Percentiles rank a stretch among this genome's conserved stretches.
phyloP scores from a whole-genome alignment of 2,329 filamentous ascomycete genomes.

The Colletotrichum brevisporum region DNA sequence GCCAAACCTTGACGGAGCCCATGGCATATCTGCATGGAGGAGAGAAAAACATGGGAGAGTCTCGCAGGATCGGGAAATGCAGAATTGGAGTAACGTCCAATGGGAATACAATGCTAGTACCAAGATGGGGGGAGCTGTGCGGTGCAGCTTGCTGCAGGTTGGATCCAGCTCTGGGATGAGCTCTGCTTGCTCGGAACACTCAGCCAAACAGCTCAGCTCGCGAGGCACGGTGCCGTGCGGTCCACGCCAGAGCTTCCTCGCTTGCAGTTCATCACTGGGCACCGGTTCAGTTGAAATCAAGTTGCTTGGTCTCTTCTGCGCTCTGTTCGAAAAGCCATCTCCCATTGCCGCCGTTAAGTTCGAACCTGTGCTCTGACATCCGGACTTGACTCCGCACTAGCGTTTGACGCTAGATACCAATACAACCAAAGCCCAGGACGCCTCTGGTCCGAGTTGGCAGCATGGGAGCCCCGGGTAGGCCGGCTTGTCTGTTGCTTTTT shows the following conservation, averaged over 20 bases:
- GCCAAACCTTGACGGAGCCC: constrained; percentile 28
- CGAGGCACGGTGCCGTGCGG: constrained; percentile 19
- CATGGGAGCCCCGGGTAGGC: constrained; percentile 21
- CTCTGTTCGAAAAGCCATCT: not conserved
- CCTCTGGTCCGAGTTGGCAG: constrained; percentile 21
- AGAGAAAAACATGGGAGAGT: constrained; percentile 23
- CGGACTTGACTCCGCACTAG: constrained; percentile 36
- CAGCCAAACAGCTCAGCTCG: constrained; percentile 11
- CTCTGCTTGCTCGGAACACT: constrained; percentile 9
- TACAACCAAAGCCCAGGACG: constrained; percentile 28
- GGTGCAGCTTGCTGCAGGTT: constrained; percentile 8
- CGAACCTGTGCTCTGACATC: constrained; percentile 32
- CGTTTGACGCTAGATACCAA: constrained; percentile 38
- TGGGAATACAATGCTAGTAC: not conserved
- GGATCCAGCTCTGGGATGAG: constrained; percentile 8
- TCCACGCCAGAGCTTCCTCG: constrained; percentile 23
- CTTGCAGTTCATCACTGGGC: not conserved
- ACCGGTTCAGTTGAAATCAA: constrained; percentile 29
- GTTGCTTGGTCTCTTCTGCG: constrained; percentile 25
- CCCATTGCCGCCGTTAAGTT: not conserved
- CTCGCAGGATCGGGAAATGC: constrained; percentile 25
- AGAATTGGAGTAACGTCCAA: constrained; percentile 12
- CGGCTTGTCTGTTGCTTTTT: not conserved
- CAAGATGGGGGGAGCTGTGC: constrained; percentile 13
- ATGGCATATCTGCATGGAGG: constrained; percentile 32